Conservation (phyloP, 2,329 filamentous ascomycete genomes). For the Penicillium sp. region DNA sequence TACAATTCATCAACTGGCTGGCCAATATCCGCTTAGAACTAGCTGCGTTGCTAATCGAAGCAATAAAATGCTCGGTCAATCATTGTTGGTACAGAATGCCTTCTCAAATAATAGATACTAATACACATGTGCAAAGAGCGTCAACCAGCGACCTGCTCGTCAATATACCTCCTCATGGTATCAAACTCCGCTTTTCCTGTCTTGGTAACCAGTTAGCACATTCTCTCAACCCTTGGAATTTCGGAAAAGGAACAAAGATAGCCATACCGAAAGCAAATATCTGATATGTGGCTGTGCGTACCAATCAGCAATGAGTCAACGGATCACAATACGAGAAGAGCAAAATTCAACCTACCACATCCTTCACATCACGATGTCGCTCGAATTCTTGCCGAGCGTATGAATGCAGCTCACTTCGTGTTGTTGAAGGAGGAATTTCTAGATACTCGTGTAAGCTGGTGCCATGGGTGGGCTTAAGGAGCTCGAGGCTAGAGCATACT, state of each 20-base stretch:
- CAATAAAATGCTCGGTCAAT: background rate
- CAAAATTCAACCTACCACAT: constrained; percentile 34
- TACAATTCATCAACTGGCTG: background rate
- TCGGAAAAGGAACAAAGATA: background rate
- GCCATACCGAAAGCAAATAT: constrained; percentile 45
- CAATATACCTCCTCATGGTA: constrained; percentile 48
- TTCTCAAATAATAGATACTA: background rate
- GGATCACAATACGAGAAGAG: background rate
- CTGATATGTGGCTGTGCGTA: constrained; percentile 42
- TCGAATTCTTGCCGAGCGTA: constrained; percentile 48
- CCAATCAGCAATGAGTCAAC: background rate
- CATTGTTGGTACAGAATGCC: background rate
- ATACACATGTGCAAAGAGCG: background rate
- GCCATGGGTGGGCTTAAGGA: background rate
- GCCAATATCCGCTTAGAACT: background rate
- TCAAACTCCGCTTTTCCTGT: constrained; percentile 50
- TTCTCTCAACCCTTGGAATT: too few species aligned
- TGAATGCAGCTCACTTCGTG: constrained; percentile 41
- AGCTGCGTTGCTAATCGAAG: background rate
- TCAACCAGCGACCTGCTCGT: constrained; percentile 40
- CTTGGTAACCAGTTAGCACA: constrained; percentile 17
- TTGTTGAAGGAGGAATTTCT: constrained; percentile 43
- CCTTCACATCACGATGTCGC: constrained; percentile 43
- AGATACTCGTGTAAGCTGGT: background rate
- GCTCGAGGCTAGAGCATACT: constrained; percentile 26